Conservation (phyloP, 257 asterid genomes). For the Nicotiana tabacum region DNA sequence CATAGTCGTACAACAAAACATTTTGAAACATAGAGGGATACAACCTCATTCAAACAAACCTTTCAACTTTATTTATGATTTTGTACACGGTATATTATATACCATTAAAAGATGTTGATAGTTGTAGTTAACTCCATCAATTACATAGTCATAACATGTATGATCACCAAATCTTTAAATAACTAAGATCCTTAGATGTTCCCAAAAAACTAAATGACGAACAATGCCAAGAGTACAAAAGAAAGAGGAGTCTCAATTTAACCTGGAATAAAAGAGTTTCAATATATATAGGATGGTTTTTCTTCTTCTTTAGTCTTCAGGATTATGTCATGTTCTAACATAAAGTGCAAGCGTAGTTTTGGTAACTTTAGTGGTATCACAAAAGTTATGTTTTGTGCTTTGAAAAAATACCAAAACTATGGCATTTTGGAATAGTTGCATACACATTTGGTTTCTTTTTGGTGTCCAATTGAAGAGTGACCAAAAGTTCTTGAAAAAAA, state of each 20-base stretch:
- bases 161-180: background rate
- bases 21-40: background rate
- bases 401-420: background rate
- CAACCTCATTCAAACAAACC: background rate
- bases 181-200: background rate
- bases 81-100: background rate
- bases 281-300: background rate
- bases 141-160: background rate
- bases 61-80: background rate
- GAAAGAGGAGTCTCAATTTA: background rate
- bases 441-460: background rate
- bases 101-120: background rate
- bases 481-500: background rate
- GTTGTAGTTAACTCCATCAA: background rate
- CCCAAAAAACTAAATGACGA: background rate
- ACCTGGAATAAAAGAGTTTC: background rate
- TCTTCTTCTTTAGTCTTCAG: conserved; percentile 2
- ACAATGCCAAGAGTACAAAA: background rate
- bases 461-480: background rate
- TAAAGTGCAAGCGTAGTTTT: background rate
- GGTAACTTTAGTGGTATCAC: background rate
- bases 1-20: background rate
- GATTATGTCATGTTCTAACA: conserved; percentile 2
- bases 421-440: background rate
- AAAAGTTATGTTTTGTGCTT: background rate